These are phyloP conservation scores for Aureobasidium sp. DNA, from an alignment of 2,329 filamentous ascomycete genomes.

Conservation along the genomic window DNA sequence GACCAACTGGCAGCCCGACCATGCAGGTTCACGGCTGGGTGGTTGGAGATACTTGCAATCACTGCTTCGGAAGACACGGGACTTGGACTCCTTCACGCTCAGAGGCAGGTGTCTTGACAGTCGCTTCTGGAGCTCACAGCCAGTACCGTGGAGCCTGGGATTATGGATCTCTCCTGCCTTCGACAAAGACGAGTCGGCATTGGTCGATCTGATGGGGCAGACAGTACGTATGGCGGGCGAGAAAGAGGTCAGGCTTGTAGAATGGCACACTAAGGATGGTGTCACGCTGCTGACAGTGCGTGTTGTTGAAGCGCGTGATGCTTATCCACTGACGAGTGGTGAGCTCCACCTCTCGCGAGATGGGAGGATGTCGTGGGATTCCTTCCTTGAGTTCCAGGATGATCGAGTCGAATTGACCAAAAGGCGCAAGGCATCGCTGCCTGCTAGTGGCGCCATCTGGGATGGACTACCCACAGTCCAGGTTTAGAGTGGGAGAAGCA, in stretches of 20 bases:
- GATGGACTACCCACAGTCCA: background rate
- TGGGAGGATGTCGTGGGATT: constrained; percentile 1
- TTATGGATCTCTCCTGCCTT: constrained; percentile 12
- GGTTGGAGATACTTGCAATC: constrained; percentile 13
- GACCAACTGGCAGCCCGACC: constrained; percentile 6
- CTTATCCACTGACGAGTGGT: background rate
- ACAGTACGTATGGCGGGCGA: background rate
- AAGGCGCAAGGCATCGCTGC: background rate
- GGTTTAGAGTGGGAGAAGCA: background rate
- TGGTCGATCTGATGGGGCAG: constrained; percentile 6
- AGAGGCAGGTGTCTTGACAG: constrained; percentile 8
- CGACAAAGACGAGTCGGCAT: constrained; percentile 1
- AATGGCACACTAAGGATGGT: background rate
- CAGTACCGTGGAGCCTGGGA: constrained; percentile 11
- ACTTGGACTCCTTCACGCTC: constrained; percentile 6
- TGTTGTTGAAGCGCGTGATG: background rate
- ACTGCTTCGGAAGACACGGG: background rate
- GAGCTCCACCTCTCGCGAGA: background rate
- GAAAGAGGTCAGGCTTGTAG: background rate
- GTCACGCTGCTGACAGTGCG: background rate
- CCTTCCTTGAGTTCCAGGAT: constrained; percentile 3
- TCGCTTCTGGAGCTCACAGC: background rate
- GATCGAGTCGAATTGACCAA: background rate
- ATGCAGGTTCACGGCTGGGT: background rate
- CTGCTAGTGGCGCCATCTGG: background rate